Base-by-base conservation (phyloP, 106 monocot species). In the Dendrobium chrysotoxum region DNA sequence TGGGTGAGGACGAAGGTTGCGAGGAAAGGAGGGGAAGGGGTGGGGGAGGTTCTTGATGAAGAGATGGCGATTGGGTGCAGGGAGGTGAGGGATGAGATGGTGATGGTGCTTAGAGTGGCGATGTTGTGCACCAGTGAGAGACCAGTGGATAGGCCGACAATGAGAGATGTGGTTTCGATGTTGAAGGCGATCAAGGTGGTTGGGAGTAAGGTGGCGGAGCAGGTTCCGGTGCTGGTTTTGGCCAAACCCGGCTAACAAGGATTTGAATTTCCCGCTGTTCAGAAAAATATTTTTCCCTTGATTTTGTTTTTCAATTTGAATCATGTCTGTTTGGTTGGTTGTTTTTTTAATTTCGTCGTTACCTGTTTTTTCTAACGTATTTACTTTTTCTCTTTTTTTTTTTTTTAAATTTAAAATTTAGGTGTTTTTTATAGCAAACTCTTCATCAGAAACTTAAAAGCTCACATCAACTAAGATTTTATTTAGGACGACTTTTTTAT, bases 131-230 rank as follows among this genome's bases (percentile, higher is more conserved):
- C 93, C 12, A 86, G 88, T 53, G 81, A 80, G 83, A 90, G 86
- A 66, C 93, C 96, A 1, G 82, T 66, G 18, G 88, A 93, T 40
- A 82, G 96, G 75, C 96, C 96, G 10, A 84, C 86, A 20, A 96
- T 96, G 96, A 90, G 96, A 67, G 93, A 92, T 46, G 96, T 94
- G 7, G 86, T 92, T n/a, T 90, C 90, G n/a, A 90, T 93, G 93
- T 85, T 96, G 20, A 84, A 82, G 42, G 90, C 87, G 30, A 88
- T 91, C 6, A 91, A 53, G 79, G 85, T 88, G 0, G 72, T 72
- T 26, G 44, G 86, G 84, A 89, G 88, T 79, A 35, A 41, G 78
- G 41, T 15, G 26, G 75, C 16, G n/a, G 80, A 46, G 7, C 13
- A 17, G n/a, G 64, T 4, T 23, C 13, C 77, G 40, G 40, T 67